Evolutionary conservation across 345 rosid species (phyloP).

Genomic region (Rhodamnia argentea): DNA sequence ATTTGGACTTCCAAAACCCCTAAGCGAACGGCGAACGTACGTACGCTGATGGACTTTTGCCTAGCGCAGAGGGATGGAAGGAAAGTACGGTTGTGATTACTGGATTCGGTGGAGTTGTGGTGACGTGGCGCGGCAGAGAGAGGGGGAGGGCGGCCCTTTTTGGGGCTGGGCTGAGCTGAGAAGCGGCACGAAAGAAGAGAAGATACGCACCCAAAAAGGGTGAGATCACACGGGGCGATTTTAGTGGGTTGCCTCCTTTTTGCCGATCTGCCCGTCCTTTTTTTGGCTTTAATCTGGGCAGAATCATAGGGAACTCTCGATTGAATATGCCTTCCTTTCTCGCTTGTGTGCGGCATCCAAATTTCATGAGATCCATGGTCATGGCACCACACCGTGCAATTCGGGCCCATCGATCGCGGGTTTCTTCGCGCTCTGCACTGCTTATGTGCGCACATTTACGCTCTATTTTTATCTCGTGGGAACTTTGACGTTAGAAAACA

Average conservation of each 20-base stretch:
- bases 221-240: neutral
- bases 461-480: neutral
- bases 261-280: neutral
- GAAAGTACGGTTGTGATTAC: neutral
- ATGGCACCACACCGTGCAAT: neutral
- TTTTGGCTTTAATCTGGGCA: neutral
- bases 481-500: neutral
- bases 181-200: neutral
- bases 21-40: neutral
- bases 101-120: neutral
- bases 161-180: neutral
- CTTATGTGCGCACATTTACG: neutral
- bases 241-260: neutral
- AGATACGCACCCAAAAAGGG: neutral
- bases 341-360: neutral
- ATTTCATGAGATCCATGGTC: neutral
- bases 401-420: neutral
- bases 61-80: neutral
- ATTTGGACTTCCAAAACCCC: neutral
- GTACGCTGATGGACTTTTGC: neutral
- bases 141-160: neutral
- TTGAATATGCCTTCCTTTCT: neutral
- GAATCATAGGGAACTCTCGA: neutral
- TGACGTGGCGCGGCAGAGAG: neutral
- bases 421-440: neutral